Evolutionary conservation across 176 grass and related monocot genomes (phyloP).

Genomic region (Triticum urartu): DNA sequence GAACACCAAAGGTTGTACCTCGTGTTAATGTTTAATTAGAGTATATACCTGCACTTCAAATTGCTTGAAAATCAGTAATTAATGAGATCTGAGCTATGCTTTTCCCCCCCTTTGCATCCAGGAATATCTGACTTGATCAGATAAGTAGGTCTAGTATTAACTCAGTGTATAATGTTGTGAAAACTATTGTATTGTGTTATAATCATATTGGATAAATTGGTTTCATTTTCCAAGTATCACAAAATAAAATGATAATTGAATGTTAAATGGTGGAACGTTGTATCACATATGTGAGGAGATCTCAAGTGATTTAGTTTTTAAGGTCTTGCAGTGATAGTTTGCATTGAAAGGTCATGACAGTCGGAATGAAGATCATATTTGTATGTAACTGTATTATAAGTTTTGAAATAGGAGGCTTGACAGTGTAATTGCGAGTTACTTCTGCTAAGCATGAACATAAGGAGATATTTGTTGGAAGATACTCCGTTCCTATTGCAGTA

Average conservation of each 20-base stretch:
- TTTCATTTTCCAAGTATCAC: background rate
- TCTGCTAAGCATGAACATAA: conserved; percentile 4
- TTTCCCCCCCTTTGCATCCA: background rate
- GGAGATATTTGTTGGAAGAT: background rate
- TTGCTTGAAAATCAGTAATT: too few species aligned
- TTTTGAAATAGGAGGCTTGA: background rate
- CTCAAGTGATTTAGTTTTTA: background rate
- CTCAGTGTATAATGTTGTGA: background rate
- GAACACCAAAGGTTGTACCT: background rate
- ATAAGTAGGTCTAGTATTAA: background rate
- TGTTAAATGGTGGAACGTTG: background rate
- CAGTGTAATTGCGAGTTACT: background rate
- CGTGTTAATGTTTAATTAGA: too few species aligned
- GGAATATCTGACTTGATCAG: background rate
- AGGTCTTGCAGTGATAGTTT: background rate
- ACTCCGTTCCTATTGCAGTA: background rate
- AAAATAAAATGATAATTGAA: background rate
- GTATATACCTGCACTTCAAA: too few species aligned
- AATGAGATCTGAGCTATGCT: background rate
- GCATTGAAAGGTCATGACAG: background rate
- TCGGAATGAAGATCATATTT: background rate
- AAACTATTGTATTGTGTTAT: background rate
- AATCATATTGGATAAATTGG: background rate
- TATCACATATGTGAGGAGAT: background rate
- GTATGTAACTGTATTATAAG: background rate